phyloP scores from a whole-genome alignment of 2,329 filamentous ascomycete genomes.

The Macrophomina pseudophaseolina region DNA sequence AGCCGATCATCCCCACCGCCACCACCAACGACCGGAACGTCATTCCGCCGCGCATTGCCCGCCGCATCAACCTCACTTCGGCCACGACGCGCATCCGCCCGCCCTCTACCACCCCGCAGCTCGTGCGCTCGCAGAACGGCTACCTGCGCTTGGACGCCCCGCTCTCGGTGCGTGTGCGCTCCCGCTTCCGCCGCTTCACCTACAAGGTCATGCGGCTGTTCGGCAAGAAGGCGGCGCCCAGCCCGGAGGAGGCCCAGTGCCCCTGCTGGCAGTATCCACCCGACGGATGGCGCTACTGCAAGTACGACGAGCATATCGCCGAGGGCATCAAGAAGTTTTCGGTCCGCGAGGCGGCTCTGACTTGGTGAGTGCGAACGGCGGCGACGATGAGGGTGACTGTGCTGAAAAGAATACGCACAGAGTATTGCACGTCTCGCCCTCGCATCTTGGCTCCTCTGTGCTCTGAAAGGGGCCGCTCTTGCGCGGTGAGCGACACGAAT shows the following conservation, averaged over 20 bases:
- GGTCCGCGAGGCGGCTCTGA: background rate
- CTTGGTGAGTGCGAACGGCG: background rate
- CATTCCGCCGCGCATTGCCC: background rate
- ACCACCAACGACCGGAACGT: background rate
- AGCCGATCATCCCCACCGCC: background rate
- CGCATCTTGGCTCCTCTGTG: no score
- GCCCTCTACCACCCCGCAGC: background rate
- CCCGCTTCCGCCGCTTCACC: no score
- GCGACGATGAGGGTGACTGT: background rate
- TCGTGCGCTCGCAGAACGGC: background rate
- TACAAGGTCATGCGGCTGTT: constrained; percentile 7
- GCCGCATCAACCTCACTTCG: background rate
- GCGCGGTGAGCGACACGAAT: no score
- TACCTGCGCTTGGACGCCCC: background rate
- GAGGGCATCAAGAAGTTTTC: background rate
- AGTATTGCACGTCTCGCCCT: no score
- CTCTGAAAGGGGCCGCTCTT: no score
- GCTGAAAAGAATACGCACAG: background rate
- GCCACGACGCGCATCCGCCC: background rate
- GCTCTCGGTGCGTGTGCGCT: background rate
- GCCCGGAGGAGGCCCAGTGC: background rate
- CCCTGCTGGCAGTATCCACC: constrained; percentile 2
- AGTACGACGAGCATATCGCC: background rate
- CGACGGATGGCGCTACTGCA: constrained; percentile 5
- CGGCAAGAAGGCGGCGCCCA: background rate